Evolutionary conservation across 768 basidiomycete genomes (phyloP).

Genomic region (Russula emetica): DNA sequence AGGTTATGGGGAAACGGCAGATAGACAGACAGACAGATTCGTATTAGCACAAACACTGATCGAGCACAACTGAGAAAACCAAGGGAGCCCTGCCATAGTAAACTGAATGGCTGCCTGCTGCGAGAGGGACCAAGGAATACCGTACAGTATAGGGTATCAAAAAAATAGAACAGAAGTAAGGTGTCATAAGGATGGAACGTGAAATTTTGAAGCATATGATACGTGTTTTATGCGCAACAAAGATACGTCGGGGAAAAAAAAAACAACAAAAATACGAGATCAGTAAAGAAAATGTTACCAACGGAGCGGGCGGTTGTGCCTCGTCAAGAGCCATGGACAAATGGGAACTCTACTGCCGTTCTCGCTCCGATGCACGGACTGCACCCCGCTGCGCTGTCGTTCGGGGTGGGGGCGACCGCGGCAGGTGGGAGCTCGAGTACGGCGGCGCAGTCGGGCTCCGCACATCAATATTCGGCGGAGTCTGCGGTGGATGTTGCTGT

Average conservation of each 20-base stretch:
- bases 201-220: constrained; percentile 4
- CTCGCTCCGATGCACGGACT: constrained; percentile 19
- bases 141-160: constrained; percentile 8
- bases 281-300: not conserved
- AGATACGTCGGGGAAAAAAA: constrained; percentile 11
- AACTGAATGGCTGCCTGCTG: constrained; percentile 7
- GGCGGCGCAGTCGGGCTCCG: constrained; percentile 14
- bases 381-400: constrained; percentile 8
- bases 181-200: constrained; percentile 6
- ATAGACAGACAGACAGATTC: not conserved
- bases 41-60: constrained; percentile 9
- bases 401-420: constrained; percentile 11
- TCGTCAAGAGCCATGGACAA: not conserved
- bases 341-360: constrained; percentile 1
- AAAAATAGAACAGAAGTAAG: not conserved
- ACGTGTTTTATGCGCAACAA: not conserved
- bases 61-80: constrained; percentile 8
- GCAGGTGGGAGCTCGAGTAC: not conserved
- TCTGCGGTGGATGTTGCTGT: constrained; percentile 9
- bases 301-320: not conserved
- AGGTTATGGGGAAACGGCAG: not conserved
- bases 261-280: not conserved
- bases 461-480: constrained; percentile 17
- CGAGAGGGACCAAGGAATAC: not conserved
- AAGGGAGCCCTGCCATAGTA: constrained; percentile 2